A percentile compares a stretch with the other conserved stretches of the same genome.
Evolutionary conservation across 768 basidiomycete genomes (phyloP).

Genomic region (Amylocystis lapponica): DNA sequence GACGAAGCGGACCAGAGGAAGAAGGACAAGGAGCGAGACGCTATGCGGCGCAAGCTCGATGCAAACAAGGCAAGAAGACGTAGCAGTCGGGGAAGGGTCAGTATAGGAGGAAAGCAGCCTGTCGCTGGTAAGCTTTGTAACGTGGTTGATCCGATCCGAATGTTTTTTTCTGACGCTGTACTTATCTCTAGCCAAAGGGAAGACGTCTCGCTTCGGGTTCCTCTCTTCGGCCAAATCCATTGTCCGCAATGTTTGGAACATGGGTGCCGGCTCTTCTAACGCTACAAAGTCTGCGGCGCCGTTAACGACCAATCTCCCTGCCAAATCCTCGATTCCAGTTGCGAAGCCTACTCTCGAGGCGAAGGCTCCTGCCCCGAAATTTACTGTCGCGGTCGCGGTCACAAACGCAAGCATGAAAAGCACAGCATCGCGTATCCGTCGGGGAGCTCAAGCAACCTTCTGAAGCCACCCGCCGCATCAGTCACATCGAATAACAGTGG

Average conservation of each 20-base stretch:
- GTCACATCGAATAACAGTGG: slow-evolving; percentile 6
- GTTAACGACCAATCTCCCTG: slow-evolving; percentile 9
- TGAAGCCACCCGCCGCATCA: slow-evolving; percentile 4
- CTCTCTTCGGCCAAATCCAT: slow-evolving; percentile 63
- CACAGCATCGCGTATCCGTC: slow-evolving; percentile 3
- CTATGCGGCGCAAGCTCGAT: slow-evolving; percentile 59
- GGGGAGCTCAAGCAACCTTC: slow-evolving; percentile 1
- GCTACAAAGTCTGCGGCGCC: slow-evolving; percentile 19
- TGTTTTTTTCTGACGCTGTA: slow-evolving; percentile 4
- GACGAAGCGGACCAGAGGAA: slow-evolving; percentile 24
- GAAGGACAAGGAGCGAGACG: slow-evolving; percentile 46
- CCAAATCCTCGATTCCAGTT: slow-evolving; percentile 21
- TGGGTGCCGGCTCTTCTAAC: slow-evolving; percentile 33
- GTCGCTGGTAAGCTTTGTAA: slow-evolving; percentile 37
- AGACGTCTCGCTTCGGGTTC: slow-evolving; percentile 63
- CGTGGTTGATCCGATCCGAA: slow-evolving; percentile 2
- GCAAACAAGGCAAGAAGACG: slow-evolving; percentile 60
- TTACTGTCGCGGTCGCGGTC: background rate
- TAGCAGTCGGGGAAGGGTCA: slow-evolving; percentile 53
- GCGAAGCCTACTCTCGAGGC: slow-evolving; percentile 19
- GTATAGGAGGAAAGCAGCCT: slow-evolving; percentile 25
- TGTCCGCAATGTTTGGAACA: slow-evolving; percentile 70
- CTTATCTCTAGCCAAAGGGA: slow-evolving; percentile 32
- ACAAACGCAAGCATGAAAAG: slow-evolving; percentile 4
- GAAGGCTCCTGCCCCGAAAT: background rate